phyloP scores from a whole-genome alignment of 1,284 basidiomycete species.

The Rhizoctonia solani region DNA sequence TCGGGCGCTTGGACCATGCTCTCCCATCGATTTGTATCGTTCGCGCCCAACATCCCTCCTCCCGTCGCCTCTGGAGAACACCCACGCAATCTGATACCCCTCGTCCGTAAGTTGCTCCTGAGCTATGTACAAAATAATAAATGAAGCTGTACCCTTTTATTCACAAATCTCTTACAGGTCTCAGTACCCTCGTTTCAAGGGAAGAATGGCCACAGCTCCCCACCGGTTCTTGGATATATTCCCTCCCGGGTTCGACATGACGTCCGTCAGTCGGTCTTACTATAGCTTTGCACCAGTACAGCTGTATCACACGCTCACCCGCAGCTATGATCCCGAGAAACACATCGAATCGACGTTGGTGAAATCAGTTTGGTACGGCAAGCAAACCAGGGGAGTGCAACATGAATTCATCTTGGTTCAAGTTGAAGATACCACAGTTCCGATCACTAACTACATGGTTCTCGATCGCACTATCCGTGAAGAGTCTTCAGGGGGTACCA shows the following conservation, averaged over 20 bases:
- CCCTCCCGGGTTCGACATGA: background rate
- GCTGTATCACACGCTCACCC: background rate
- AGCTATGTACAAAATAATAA: too few relatives aligned
- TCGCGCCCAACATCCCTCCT: too few relatives aligned
- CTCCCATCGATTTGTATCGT: too few relatives aligned
- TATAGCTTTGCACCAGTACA: background rate
- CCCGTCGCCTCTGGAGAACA: too few relatives aligned
- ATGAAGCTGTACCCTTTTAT: too few relatives aligned
- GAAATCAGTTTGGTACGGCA: background rate
- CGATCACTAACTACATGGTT: background rate
- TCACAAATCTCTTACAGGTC: too few relatives aligned
- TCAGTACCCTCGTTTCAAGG: too few relatives aligned
- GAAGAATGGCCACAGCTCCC: too few relatives aligned
- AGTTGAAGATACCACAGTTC: background rate
- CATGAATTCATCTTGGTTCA: conserved; percentile 9
- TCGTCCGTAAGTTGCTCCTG: too few relatives aligned
- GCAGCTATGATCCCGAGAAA: background rate
- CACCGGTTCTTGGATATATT: conserved; percentile 12
- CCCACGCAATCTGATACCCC: too few relatives aligned
- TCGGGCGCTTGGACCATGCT: too few relatives aligned
- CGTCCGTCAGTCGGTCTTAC: background rate
- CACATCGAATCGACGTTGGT: background rate
- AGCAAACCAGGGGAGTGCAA: background rate
- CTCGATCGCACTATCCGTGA: background rate
- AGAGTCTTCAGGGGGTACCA: background rate